A percentile compares a stretch with the other conserved stretches of the same genome.
Conservation (phyloP, 169 alveolate genomes). For the Plasmodium billcollinsi region DNA sequence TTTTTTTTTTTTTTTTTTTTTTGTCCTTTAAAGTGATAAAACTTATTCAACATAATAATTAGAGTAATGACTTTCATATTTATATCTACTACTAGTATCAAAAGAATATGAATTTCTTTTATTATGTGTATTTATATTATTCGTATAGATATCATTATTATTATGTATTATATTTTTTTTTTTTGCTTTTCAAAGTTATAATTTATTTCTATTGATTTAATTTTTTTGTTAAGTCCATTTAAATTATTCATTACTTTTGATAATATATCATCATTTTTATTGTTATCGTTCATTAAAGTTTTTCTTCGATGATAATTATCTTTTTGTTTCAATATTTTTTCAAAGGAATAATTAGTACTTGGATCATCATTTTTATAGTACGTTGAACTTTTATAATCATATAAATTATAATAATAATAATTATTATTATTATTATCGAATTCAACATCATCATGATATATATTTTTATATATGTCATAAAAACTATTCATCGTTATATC, state of each 20-base stretch:
- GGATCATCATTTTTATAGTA: slow-evolving; percentile 36
- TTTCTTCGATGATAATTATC: not conserved
- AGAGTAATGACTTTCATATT: slow-evolving; percentile 24
- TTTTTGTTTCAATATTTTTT: slow-evolving; percentile 9
- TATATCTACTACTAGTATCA: not conserved
- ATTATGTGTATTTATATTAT: slow-evolving; percentile 2
- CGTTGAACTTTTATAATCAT: not conserved
- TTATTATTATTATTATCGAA: not conserved
- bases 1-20: too few species aligned
- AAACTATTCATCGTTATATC: not conserved
- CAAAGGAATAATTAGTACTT: slow-evolving; percentile 62
- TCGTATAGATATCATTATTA: not conserved
- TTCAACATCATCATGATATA: too few species aligned
- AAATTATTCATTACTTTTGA: slow-evolving; percentile 31
- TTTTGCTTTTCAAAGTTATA: slow-evolving; percentile 15
- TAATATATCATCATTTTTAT: slow-evolving; percentile 15
- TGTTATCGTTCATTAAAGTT: not conserved
- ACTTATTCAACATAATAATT: slow-evolving; percentile 8
- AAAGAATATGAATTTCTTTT: slow-evolving; percentile 30
- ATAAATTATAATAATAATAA: slow-evolving; percentile 2
- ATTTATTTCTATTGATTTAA: slow-evolving; percentile 35
- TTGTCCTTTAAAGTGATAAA: too few species aligned
- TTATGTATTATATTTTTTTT: not conserved
- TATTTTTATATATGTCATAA: not conserved
- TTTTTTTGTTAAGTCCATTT: slow-evolving; percentile 39